Evolutionary conservation across 352 stramenopile genomes (phyloP), one percentile per base, ranked within the genome.

Genomic region (Globisporangium echinulatum): DNA sequence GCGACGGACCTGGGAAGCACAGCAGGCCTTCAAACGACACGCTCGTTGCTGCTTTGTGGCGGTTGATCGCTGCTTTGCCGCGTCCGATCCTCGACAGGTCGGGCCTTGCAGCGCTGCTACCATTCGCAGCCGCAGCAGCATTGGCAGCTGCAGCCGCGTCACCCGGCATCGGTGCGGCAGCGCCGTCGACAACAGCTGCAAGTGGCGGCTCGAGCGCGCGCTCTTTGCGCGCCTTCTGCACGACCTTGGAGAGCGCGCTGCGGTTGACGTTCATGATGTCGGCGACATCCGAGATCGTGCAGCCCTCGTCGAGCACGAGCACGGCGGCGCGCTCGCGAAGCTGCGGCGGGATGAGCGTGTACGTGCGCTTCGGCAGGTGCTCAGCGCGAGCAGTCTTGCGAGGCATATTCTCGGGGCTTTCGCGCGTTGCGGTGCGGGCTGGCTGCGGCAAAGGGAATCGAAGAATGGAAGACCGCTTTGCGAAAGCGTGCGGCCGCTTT

Each of bases 1-100:
- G 67, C 48, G 69, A 82, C 48, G 48, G 51, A 9, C 51, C 51
- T 5, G 51, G 51, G 51, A 56, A 56, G 51, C 37, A 47, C 51
- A 56, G 38, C 51, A 47, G n/a, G 36, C 51, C 51, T 25, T 56
- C 51, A 37, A 44, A 56, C 51, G 51, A 56, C 51, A 56, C 51
- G 51, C 51, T 56, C 51, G 51, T 56, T 8, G 51, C 51, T 4
- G 51, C 51, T 42, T 56, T 56, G 51, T 56, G 51, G 14, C 51
- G 51, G 37, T 47, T 56, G 51, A 56, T 56, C 51, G 51, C 51
- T 19, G 51, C 51, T 42, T 56, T 56, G 33, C 51, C 51, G 51
- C 51, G 51, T 7, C 51, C 51, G 14, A 56, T 19, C 36, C 37
- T 47, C 33, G 51, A 36, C 15, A 37, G 14, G 25, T 38, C 50